Evolutionary conservation across 495 filamentous ascomycete species (phyloP).

Genomic region (Aspergillus coremiiformis): DNA sequence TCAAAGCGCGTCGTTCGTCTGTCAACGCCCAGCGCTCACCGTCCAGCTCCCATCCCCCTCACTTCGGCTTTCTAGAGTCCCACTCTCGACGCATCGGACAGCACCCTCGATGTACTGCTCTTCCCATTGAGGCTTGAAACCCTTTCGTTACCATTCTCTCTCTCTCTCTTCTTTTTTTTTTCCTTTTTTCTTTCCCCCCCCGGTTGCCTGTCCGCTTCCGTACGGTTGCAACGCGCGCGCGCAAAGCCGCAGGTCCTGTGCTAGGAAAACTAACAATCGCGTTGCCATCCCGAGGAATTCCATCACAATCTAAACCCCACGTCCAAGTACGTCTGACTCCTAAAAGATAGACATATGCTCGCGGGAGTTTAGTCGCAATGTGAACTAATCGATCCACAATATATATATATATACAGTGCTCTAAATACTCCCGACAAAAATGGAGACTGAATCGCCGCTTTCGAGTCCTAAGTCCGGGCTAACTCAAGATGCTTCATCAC

Average conservation of each 20-base stretch:
- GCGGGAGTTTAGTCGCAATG: neutral
- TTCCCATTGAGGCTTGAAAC: neutral
- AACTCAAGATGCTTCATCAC: slow-evolving; percentile 19
- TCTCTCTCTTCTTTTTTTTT: too few species aligned
- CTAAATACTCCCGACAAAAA: slow-evolving; percentile 9
- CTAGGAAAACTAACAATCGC: slow-evolving; percentile 12
- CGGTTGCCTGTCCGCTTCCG: neutral
- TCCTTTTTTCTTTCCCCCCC: too few species aligned
- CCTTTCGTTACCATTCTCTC: neutral
- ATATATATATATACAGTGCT: neutral
- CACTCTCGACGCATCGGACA: slow-evolving; percentile 3
- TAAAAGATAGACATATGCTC: neutral
- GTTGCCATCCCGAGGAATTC: slow-evolving; percentile 6
- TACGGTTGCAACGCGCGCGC: slow-evolving; percentile 7
- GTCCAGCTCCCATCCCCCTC: slow-evolving; percentile 3
- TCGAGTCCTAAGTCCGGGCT: slow-evolving; percentile 20
- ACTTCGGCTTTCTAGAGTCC: slow-evolving; percentile 5
- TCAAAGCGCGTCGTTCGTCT: slow-evolving; percentile 14
- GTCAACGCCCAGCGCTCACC: slow-evolving; percentile 3
- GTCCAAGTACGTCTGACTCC: slow-evolving; percentile 9
- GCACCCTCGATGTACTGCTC: neutral
- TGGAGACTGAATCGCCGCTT: slow-evolving; percentile 32
- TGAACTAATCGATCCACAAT: neutral
- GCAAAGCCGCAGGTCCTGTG: slow-evolving; percentile 4
- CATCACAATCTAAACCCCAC: slow-evolving; percentile 10